Percentiles rank a stretch among this genome's conserved stretches.
These are phyloP conservation scores for Parachaetomium inaequale DNA, from an alignment of 495 filamentous ascomycete genomes.

Conservation along the genomic window DNA sequence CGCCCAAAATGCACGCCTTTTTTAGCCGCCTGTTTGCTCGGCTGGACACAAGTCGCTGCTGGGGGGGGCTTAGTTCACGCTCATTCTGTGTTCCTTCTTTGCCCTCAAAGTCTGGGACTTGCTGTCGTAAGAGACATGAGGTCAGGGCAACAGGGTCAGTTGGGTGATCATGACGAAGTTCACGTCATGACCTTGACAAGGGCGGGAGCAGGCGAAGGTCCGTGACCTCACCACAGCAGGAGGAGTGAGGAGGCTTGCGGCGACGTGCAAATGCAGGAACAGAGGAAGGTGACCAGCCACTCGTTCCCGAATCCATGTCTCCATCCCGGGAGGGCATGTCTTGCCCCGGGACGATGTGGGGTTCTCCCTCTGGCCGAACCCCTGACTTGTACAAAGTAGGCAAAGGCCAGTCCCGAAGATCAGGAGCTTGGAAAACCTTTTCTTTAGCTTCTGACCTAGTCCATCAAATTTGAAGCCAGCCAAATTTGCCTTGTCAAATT, in stretches of 20 bases:
- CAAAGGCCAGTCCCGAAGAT: not conserved
- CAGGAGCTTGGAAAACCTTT: not conserved
- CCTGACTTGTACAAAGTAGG: conserved; percentile 13
- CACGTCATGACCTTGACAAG: conserved; percentile 3
- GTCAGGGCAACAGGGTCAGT: not conserved
- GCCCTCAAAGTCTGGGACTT: too few relatives aligned
- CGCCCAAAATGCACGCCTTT: too few relatives aligned
- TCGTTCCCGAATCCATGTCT: too few relatives aligned
- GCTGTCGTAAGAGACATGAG: not conserved
- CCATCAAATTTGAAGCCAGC: not conserved
- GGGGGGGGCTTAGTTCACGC: too few relatives aligned
- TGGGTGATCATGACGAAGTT: conserved; percentile 8
- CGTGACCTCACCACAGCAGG: too few relatives aligned
- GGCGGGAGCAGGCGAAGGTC: not conserved
- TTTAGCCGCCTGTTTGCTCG: not conserved
- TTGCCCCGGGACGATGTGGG: not conserved
- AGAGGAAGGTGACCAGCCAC: not conserved
- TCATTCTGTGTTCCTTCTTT: not conserved
- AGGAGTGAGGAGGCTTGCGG: not conserved
- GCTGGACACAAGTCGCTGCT: not conserved
- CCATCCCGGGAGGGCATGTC: not conserved
- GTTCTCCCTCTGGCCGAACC: not conserved
- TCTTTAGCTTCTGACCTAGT: not conserved
- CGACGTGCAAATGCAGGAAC: conserved; percentile 11
- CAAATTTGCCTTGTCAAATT: not conserved